phyloP scores from a whole-genome alignment of 2,329 filamentous ascomycete species.

The Verticillium tricorpus region DNA sequence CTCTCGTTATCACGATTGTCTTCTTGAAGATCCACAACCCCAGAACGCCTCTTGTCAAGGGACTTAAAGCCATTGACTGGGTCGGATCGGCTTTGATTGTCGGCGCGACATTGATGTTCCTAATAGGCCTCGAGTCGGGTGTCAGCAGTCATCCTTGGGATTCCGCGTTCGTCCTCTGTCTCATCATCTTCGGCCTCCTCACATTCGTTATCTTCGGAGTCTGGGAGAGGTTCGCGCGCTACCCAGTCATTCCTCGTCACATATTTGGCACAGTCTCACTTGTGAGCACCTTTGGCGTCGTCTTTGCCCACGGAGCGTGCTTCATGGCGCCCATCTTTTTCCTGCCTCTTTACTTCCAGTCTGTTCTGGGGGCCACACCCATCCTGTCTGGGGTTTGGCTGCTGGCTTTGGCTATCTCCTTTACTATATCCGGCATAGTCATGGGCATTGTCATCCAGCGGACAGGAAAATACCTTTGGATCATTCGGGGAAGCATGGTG shows the following conservation, averaged over 20 bases:
- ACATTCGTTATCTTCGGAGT: slow-evolving; percentile 62
- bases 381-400: slow-evolving; percentile 46
- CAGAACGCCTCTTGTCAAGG: slow-evolving; percentile 57
- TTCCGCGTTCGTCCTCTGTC: slow-evolving; percentile 68
- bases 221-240: slow-evolving; percentile 69
- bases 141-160: slow-evolving; percentile 71
- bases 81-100: slow-evolving; percentile 54
- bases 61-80: slow-evolving; percentile 60
- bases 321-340: slow-evolving; percentile 78
- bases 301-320: slow-evolving; percentile 69
- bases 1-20: slow-evolving; percentile 43
- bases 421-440: slow-evolving; percentile 57
- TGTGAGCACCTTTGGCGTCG: slow-evolving; percentile 57
- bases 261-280: slow-evolving; percentile 66
- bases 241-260: slow-evolving; percentile 70
- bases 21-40: slow-evolving; percentile 66
- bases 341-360: slow-evolving; percentile 80
- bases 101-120: slow-evolving; percentile 79
- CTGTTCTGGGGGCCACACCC: slow-evolving; percentile 62
- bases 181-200: slow-evolving; percentile 68
- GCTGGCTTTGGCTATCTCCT: slow-evolving; percentile 62
- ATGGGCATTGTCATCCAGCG: slow-evolving; percentile 55
- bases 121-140: slow-evolving; percentile 81
- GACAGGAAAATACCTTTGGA: slow-evolving; percentile 59
- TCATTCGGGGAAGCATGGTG: slow-evolving; percentile 54